Conservation (phyloP, 2,329 filamentous ascomycete genomes). For the Venturia carpophila region DNA sequence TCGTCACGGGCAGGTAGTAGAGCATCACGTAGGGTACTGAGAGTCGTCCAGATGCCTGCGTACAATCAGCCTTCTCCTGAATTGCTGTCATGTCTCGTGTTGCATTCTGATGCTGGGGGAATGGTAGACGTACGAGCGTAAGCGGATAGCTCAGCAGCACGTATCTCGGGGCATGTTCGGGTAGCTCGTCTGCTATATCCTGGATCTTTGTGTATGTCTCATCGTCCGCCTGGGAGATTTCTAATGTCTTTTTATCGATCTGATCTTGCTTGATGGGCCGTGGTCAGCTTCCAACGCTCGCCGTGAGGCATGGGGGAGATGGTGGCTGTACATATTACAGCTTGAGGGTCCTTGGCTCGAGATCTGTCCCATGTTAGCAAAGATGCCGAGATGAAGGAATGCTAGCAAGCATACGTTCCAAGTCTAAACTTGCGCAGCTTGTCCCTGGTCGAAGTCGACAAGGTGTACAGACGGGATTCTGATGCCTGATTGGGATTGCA, state of each 20-base stretch:
- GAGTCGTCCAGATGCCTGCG: slow-evolving; percentile 68
- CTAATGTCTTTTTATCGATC: slow-evolving; percentile 83
- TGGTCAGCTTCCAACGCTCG: slow-evolving; percentile 25
- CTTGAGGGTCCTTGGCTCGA: slow-evolving; percentile 75
- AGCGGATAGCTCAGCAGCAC: slow-evolving; percentile 86
- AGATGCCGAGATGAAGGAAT: not conserved
- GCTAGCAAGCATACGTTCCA: slow-evolving; percentile 46
- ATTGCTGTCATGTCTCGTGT: not conserved
- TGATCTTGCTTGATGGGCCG: slow-evolving; percentile 50
- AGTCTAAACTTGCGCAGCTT: slow-evolving; percentile 92
- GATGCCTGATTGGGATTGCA: slow-evolving; percentile 45
- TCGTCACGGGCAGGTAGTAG: slow-evolving; percentile 89
- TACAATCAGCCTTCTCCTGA: not conserved
- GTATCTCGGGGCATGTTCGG: slow-evolving; percentile 84
- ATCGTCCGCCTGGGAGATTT: slow-evolving; percentile 77
- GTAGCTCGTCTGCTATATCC: slow-evolving; percentile 78
- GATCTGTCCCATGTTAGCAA: slow-evolving; percentile 38
- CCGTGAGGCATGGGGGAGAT: not conserved
- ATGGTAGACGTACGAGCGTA: slow-evolving; percentile 56
- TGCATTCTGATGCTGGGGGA: not conserved
- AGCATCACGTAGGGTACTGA: slow-evolving; percentile 90
- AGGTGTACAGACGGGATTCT: slow-evolving; percentile 84
- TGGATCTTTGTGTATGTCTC: slow-evolving; percentile 75
- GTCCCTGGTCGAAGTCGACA: slow-evolving; percentile 82
- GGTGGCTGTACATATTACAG: slow-evolving; percentile 70